phyloP scores from a whole-genome alignment of 805 yeast species.

The Hanseniaspora pseudoguilliermondii region DNA sequence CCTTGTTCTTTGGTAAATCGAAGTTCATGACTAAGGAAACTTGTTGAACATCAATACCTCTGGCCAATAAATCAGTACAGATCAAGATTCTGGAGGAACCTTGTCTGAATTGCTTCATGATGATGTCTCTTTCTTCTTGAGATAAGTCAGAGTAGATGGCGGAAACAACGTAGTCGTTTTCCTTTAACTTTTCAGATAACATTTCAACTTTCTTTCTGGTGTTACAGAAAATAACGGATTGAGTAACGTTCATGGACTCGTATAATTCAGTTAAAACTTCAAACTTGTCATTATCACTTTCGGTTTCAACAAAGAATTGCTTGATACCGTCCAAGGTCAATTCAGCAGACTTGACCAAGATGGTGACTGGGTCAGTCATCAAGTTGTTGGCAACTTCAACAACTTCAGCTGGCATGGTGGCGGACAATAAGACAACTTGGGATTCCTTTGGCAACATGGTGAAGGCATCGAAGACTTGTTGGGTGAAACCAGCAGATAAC shows the following conservation, averaged over 20 bases:
- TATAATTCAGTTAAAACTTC: constrained; percentile 89
- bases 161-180: constrained; percentile 77
- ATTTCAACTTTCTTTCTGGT: constrained; percentile 90
- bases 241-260: constrained; percentile 90
- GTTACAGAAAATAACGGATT: constrained; percentile 96
- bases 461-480: constrained; percentile 87
- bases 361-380: constrained; percentile 86
- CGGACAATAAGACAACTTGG: constrained; percentile 90
- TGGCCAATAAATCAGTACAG: constrained; percentile 93
- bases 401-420: constrained; percentile 86
- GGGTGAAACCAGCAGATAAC: constrained; percentile 77
- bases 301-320: constrained; percentile 83
- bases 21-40: constrained; percentile 91
- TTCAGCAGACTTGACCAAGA: constrained; percentile 88
- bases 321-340: constrained; percentile 87
- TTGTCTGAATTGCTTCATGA: constrained; percentile 90
- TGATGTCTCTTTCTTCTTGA: constrained; percentile 85
- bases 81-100: constrained; percentile 89
- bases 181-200: constrained; percentile 67
- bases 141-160: constrained; percentile 96
- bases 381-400: constrained; percentile 84
- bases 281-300: constrained; percentile 85
- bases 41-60: constrained; percentile 98
- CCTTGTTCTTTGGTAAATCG: constrained; percentile 85
- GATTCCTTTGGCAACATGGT: constrained; percentile 67